Percentiles rank a stretch among this genome's conserved stretches.
Conservation (phyloP, 495 filamentous ascomycete genomes). For the Thozetella sp. region DNA sequence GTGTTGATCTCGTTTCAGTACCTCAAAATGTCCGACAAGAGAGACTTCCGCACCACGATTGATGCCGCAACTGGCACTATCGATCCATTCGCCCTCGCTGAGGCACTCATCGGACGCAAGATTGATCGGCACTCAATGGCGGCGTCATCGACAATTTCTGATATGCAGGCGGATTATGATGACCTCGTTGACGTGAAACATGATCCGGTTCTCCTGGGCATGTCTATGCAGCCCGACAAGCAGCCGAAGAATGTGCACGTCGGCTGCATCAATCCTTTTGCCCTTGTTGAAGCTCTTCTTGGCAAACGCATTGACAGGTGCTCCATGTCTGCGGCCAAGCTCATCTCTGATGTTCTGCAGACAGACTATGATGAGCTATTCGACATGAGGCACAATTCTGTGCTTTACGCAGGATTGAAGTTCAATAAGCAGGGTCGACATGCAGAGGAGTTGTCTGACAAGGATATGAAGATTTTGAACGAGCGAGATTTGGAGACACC, state of each 20-base stretch:
- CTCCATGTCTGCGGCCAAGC: slow-evolving; percentile 15
- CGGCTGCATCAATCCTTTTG: slow-evolving; percentile 40
- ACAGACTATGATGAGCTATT: slow-evolving; percentile 44
- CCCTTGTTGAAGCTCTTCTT: slow-evolving; percentile 35
- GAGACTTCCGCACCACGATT: no score
- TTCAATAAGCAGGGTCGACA: slow-evolving; percentile 26
- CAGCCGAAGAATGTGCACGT: slow-evolving; percentile 31
- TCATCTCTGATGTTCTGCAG: slow-evolving; percentile 34
- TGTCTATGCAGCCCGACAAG: slow-evolving; percentile 23
- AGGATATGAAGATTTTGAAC: slow-evolving; percentile 32
- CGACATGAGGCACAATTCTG: slow-evolving; percentile 35
- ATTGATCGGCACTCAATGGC: no score
- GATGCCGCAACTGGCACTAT: no score
- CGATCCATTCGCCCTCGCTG: no score
- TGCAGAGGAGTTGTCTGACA: slow-evolving; percentile 27
- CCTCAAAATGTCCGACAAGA: no score
- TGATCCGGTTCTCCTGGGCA: no score
- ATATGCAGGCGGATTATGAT: no score
- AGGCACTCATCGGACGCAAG: no score
- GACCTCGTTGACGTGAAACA: no score
- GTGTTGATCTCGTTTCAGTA: no score
- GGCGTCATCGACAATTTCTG: no score
- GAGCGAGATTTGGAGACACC: slow-evolving; percentile 36
- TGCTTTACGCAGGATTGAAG: slow-evolving; percentile 34
- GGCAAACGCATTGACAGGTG: slow-evolving; percentile 31